phyloP scores from a whole-genome alignment of 2,329 filamentous ascomycete species.

The Colletotrichum sansevieriae region DNA sequence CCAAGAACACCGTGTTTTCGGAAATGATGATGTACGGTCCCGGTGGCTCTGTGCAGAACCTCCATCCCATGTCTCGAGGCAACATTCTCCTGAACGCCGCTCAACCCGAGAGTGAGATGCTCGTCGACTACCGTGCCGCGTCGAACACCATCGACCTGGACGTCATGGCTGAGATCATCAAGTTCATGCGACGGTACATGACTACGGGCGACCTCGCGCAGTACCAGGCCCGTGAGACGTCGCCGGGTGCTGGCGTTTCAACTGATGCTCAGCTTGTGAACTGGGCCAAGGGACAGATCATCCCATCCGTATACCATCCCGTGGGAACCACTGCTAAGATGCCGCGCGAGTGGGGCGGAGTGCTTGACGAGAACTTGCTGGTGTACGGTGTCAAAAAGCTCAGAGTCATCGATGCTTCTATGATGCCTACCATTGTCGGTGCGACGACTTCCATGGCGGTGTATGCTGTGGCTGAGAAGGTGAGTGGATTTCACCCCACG shows the following conservation, averaged over 20 bases:
- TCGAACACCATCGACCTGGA: conserved; percentile 46
- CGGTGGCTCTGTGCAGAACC: conserved; percentile 45
- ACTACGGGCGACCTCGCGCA: conserved; percentile 41
- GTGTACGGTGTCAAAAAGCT: conserved; percentile 48
- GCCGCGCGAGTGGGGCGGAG: conserved; percentile 47
- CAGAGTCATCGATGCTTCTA: conserved; percentile 42
- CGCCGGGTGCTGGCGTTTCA: conserved; percentile 43
- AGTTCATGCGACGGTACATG: conserved; percentile 47
- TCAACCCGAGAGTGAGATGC: conserved; percentile 43
- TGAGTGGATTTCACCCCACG: neutral
- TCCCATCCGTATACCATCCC: conserved; percentile 47
- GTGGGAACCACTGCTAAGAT: conserved; percentile 48
- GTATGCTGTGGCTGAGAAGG: conserved; percentile 44
- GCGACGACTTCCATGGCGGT: conserved; percentile 44
- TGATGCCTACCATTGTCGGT: conserved; percentile 44
- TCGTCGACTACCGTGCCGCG: conserved; percentile 47
- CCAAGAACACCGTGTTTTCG: conserved; percentile 55
- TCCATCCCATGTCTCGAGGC: conserved; percentile 45
- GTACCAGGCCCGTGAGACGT: conserved; percentile 43
- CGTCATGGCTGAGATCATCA: conserved; percentile 45
- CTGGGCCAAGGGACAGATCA: conserved; percentile 44
- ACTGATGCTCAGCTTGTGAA: conserved; percentile 43
- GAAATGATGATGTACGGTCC: conserved; percentile 56
- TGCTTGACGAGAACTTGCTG: conserved; percentile 45
- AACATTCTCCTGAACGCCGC: conserved; percentile 44